These are phyloP conservation scores for Parvularia atlantis DNA, from an alignment of 78 protist species.

Conservation along the genomic window DNA sequence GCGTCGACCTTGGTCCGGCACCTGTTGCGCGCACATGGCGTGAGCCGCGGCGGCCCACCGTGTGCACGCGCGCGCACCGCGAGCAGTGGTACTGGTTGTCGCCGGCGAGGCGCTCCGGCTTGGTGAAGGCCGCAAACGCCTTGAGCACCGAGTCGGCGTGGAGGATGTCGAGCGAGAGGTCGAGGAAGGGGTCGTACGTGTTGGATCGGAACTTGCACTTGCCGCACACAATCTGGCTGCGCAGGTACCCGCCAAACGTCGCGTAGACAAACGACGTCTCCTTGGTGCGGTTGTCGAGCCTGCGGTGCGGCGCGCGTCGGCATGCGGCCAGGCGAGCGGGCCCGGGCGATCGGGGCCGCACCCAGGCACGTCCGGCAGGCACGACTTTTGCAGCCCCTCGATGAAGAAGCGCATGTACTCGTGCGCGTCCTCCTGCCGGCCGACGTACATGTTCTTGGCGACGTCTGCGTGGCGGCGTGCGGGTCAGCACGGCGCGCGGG, in stretches of 20 bases:
- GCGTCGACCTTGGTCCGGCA: conserved; percentile 17
- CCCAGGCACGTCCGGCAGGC: background rate
- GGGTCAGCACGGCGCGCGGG: no score
- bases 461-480: no score
- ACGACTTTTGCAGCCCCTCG: conserved; percentile 41
- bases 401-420: conserved; percentile 58
- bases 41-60: no score
- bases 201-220: conserved; percentile 48
- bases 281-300: background rate
- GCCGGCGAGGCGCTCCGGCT: conserved; percentile 57
- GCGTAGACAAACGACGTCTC: conserved; percentile 43
- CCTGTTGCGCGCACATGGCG: background rate
- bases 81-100: conserved; percentile 71
- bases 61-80: background rate
- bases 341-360: no score
- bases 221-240: conserved; percentile 55
- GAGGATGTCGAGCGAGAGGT: conserved; percentile 49
- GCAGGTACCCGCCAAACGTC: conserved; percentile 76
- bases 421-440: conserved; percentile 72
- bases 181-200: conserved; percentile 81
- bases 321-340: no score
- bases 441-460: conserved; percentile 37
- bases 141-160: conserved; percentile 4
- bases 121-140: conserved; percentile 49
- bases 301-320: no score